Evolutionary conservation across 78 protist species (phyloP).

Genomic region (Dictyostelium brefeldianum): DNA sequence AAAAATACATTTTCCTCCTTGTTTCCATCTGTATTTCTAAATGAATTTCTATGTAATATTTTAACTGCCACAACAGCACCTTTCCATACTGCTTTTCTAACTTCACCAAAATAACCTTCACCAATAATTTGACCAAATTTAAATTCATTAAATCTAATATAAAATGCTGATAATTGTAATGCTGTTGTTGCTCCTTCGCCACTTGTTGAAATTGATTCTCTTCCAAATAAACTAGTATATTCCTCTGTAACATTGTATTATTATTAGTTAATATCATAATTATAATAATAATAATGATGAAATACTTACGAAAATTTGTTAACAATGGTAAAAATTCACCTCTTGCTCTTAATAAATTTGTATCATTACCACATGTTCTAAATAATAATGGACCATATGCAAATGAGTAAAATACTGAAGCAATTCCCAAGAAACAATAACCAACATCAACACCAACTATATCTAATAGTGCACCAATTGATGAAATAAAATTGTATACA

Average conservation of each 20-base stretch:
- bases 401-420: conserved; percentile 12
- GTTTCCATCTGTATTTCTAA: conserved; percentile 62
- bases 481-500: not conserved
- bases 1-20: conserved; percentile 71
- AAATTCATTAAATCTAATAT: conserved; percentile 60
- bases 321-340: conserved; percentile 61
- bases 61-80: conserved; percentile 83
- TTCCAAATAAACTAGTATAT: conserved; percentile 68
- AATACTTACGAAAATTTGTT: conserved; percentile 45
- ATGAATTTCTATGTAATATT: conserved; percentile 55
- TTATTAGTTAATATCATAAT: not conserved
- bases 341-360: conserved; percentile 58
- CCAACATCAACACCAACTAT: conserved; percentile 28
- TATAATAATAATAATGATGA: not conserved
- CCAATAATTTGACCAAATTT: conserved; percentile 79
- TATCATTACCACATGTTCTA: conserved; percentile 68
- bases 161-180: conserved; percentile 67
- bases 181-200: conserved; percentile 70
- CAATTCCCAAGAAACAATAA: conserved; percentile 45
- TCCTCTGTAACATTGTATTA: conserved; percentile 13
- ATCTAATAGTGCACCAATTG: conserved; percentile 1
- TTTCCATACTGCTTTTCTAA: conserved; percentile 80
- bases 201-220: conserved; percentile 44
- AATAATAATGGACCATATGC: conserved; percentile 63
- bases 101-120: conserved; percentile 83